phyloP scores from a whole-genome alignment of 2,329 filamentous ascomycete species.

The Metarhizium guizhouense region DNA sequence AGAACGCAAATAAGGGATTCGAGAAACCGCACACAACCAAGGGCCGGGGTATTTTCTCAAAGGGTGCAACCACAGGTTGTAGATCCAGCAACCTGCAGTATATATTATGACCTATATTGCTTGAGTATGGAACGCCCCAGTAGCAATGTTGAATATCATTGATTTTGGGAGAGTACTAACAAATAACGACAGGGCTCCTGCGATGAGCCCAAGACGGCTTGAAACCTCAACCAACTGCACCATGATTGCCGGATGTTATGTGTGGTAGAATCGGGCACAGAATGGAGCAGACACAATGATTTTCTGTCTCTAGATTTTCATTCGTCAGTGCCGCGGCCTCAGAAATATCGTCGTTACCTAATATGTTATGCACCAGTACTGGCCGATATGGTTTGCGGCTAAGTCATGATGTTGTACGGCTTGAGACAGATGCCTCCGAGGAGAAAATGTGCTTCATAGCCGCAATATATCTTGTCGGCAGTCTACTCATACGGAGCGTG shows the following conservation, averaged over 20 bases:
- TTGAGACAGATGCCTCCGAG: too few species aligned
- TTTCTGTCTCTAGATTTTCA: not conserved
- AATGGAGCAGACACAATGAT: too few species aligned
- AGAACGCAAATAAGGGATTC: slow-evolving; percentile 4
- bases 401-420: too few species aligned
- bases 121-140: not conserved
- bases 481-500: too few species aligned
- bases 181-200: not conserved
- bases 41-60: slow-evolving; percentile 23
- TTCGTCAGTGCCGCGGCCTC: too few species aligned
- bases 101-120: not conserved
- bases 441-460: too few species aligned
- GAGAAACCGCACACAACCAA: slow-evolving; percentile 1
- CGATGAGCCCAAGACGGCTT: not conserved
- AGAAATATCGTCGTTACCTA: too few species aligned
- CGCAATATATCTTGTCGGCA: too few species aligned
- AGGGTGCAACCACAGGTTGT: slow-evolving; percentile 26
- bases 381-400: too few species aligned
- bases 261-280: not conserved
- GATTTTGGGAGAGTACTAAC: not conserved
- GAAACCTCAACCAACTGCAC: not conserved
- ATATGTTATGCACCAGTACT: too few species aligned
- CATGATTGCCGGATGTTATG: not conserved
- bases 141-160: slow-evolving; percentile 1
- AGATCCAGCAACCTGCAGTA: slow-evolving; percentile 8